Conservation (phyloP, 139 green algal species). For the Asterochloris erici region DNA sequence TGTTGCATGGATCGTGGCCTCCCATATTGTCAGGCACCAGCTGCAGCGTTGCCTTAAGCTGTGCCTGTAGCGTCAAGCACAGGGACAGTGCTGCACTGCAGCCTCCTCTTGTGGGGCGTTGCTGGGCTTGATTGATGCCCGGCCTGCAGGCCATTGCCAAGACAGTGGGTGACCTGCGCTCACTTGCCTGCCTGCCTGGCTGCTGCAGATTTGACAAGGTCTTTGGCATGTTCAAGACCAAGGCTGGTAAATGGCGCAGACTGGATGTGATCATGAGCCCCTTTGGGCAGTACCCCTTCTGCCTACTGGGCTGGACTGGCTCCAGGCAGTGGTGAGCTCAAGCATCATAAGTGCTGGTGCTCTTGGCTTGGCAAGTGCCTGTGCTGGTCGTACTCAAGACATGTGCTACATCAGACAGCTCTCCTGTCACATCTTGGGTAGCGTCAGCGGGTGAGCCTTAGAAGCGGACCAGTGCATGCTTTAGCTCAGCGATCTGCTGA, state of each 20-base stretch:
- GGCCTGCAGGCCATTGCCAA: neutral
- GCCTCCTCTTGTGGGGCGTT: neutral
- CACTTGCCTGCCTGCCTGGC: neutral
- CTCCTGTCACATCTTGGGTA: no score
- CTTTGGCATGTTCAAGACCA: conserved; percentile 30
- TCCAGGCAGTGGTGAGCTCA: conserved; percentile 6
- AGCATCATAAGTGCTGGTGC: no score
- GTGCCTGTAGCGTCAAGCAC: neutral
- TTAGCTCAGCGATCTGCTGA: no score
- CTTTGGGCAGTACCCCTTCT: conserved; percentile 22
- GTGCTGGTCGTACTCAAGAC: no score
- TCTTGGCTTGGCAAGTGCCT: no score
- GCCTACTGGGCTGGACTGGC: conserved; percentile 31
- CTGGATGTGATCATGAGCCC: conserved; percentile 44
- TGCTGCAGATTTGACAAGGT: conserved; percentile 43
- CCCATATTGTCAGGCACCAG: no score
- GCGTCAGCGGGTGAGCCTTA: no score
- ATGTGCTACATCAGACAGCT: no score
- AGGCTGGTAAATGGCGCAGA: conserved; percentile 23
- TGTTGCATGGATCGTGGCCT: no score
- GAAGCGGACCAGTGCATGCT: no score
- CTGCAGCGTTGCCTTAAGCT: neutral
- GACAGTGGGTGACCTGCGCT: neutral
- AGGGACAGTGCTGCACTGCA: neutral
- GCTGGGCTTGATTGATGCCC: neutral